Conservation (phyloP, 1,284 basidiomycete genomes). For the Xanthoconium separans region DNA sequence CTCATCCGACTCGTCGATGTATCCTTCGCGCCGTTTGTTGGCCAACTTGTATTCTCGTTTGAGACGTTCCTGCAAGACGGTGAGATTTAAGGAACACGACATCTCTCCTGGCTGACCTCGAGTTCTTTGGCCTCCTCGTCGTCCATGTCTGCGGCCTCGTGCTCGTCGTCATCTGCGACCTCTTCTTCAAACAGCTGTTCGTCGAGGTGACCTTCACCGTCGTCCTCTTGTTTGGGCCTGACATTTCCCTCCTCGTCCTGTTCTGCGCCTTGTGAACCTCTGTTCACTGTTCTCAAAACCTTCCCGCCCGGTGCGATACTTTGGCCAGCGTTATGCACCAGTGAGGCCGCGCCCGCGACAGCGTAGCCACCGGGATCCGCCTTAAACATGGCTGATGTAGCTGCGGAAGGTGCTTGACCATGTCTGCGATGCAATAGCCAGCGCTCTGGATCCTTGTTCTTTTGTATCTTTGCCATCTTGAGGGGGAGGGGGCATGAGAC, state of each 20-base stretch:
- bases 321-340: slow-evolving; percentile 49
- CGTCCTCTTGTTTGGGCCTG: slow-evolving; percentile 54
- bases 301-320: slow-evolving; percentile 67
- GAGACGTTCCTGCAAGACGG: slow-evolving; percentile 66
- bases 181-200: slow-evolving; percentile 84
- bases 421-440: slow-evolving; percentile 64
- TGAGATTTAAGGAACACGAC: neutral
- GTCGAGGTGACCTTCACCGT: slow-evolving; percentile 73
- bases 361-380: slow-evolving; percentile 51
- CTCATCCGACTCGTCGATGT: slow-evolving; percentile 70
- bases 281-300: slow-evolving; percentile 61
- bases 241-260: slow-evolving; percentile 52
- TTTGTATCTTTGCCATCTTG: slow-evolving; percentile 52
- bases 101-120: slow-evolving; percentile 51
- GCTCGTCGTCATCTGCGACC: slow-evolving; percentile 86
- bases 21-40: slow-evolving; percentile 69
- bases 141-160: slow-evolving; percentile 65
- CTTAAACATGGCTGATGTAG: slow-evolving; percentile 66
- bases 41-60: slow-evolving; percentile 80
- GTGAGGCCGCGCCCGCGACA: slow-evolving; percentile 41
- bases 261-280: slow-evolving; percentile 68
- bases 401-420: slow-evolving; percentile 55
- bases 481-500: neutral
- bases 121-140: slow-evolving; percentile 85
- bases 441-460: slow-evolving; percentile 70